A percentile compares a stretch with the other conserved stretches of the same genome.
Evolutionary conservation across 805 yeast species (phyloP).

Genomic region (Jamesozyma gamospora): DNA sequence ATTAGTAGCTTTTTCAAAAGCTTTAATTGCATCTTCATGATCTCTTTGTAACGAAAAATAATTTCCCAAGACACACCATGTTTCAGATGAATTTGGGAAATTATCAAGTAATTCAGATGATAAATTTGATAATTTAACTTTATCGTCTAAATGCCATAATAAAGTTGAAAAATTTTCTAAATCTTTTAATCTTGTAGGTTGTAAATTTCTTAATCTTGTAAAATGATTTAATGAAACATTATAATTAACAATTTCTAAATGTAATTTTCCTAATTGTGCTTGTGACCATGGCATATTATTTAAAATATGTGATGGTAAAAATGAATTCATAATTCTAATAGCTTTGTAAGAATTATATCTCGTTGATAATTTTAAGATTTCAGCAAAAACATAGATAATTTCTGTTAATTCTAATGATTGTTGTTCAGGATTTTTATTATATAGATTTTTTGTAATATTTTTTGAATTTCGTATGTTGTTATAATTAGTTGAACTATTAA

Average conservation of each 20-base stretch:
- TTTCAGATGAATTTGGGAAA: conserved; percentile 57
- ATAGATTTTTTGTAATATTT: neutral
- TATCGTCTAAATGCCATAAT: conserved; percentile 85
- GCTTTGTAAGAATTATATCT: conserved; percentile 75
- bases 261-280: conserved; percentile 66
- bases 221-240: conserved; percentile 62
- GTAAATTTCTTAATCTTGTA: conserved; percentile 49
- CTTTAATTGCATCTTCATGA: conserved; percentile 80
- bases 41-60: conserved; percentile 74
- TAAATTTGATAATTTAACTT: conserved; percentile 65
- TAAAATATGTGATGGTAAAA: conserved; percentile 49
- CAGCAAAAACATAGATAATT: conserved; percentile 13
- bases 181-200: conserved; percentile 71
- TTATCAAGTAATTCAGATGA: conserved; percentile 71
- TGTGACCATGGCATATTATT: conserved; percentile 76
- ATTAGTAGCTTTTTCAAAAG: conserved; percentile 70
- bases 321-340: conserved; percentile 46
- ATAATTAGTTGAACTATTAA: neutral
- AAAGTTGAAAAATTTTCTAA: conserved; percentile 88
- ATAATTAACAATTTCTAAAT: conserved; percentile 82
- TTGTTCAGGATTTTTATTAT: neutral
- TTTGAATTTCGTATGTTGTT: too few species aligned
- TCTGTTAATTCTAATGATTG: neutral
- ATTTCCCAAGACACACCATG: conserved; percentile 92
- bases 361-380: conserved; percentile 13